These are phyloP conservation scores for Tulasnella sp. DNA, from an alignment of 768 basidiomycete genomes.

Conservation along the genomic window DNA sequence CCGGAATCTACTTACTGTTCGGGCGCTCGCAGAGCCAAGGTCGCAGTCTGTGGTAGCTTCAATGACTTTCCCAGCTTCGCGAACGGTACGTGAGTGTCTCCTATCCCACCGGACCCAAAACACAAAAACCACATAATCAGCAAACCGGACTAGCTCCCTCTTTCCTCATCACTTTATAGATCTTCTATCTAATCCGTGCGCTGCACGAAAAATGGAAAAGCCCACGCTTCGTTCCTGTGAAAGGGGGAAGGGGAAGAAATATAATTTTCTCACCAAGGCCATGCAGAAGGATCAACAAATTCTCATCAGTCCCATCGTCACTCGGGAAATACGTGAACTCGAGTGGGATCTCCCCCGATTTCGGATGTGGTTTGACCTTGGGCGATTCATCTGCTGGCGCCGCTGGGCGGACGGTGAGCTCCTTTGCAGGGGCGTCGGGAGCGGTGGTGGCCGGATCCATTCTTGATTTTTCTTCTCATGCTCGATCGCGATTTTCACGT, in stretches of 20 bases:
- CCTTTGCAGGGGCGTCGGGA: not conserved
- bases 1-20: constrained; percentile 47
- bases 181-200: constrained; percentile 2
- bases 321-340: constrained; percentile 66
- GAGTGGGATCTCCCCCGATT: constrained; percentile 22
- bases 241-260: not conserved
- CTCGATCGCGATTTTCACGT: constrained; percentile 5
- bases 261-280: constrained; percentile 62
- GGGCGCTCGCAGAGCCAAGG: constrained; percentile 74
- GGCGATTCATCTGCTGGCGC: not conserved
- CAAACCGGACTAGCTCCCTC: not conserved
- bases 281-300: constrained; percentile 77
- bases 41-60: constrained; percentile 85
- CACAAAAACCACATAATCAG: not conserved
- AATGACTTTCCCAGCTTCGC: constrained; percentile 64
- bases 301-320: constrained; percentile 80
- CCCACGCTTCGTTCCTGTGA: not conserved
- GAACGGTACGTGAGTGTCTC: constrained; percentile 79
- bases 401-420: not conserved
- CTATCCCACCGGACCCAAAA: constrained; percentile 40
- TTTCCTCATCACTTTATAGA: not conserved
- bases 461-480: not conserved
- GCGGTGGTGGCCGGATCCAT: constrained; percentile 4
- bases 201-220: not conserved
- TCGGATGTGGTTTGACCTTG: constrained; percentile 20